Conservation (phyloP, 2,329 filamentous ascomycete genomes). For the Botryotinia globosa region DNA sequence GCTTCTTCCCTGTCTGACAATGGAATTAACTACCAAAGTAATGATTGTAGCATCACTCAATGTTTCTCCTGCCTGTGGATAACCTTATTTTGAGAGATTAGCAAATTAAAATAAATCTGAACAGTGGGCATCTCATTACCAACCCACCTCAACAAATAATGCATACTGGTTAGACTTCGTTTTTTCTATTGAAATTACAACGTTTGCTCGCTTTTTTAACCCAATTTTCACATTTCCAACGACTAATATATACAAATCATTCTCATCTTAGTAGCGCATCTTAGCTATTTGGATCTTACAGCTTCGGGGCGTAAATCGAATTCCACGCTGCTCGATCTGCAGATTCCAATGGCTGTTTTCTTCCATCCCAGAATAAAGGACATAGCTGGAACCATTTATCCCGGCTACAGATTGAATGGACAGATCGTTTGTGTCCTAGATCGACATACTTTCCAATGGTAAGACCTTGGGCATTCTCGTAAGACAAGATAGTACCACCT, state of each 20-base stretch:
- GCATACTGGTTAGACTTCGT: background rate
- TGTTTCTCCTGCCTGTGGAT: background rate
- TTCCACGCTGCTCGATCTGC: slow-evolving; percentile 48
- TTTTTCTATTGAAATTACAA: background rate
- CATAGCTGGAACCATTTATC: slow-evolving; percentile 46
- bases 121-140: background rate
- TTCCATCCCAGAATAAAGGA: slow-evolving; percentile 49
- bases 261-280: background rate
- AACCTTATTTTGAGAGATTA: background rate
- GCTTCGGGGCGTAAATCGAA: slow-evolving; percentile 38
- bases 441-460: slow-evolving; percentile 41
- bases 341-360: slow-evolving; percentile 44
- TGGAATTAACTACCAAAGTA: background rate
- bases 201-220: background rate
- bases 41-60: background rate
- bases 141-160: too few relatives aligned
- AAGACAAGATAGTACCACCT: slow-evolving; percentile 60
- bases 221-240: background rate
- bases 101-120: background rate
- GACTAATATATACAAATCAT: background rate
- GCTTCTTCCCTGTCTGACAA: background rate
- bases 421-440: slow-evolving; percentile 42
- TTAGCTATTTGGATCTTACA: slow-evolving; percentile 33
- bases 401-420: slow-evolving; percentile 39
- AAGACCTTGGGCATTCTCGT: slow-evolving; percentile 38